phyloP scores from a whole-genome alignment of 1,284 basidiomycete species.

The Papiliotrema nemorosa region DNA sequence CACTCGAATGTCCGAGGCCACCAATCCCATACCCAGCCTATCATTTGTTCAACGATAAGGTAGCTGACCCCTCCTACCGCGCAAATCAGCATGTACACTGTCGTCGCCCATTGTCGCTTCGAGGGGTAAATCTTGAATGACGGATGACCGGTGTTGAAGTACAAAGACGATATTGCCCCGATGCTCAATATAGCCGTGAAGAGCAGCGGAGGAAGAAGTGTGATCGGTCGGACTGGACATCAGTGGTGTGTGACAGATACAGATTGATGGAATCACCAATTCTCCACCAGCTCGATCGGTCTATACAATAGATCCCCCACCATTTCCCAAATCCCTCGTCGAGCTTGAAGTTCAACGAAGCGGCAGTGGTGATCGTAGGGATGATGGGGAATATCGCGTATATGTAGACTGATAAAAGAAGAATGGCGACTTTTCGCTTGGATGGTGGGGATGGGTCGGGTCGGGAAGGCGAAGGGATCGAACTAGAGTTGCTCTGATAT shows the following conservation, averaged over 20 bases:
- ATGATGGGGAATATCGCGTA: constrained; percentile 14
- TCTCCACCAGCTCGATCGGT: constrained; percentile 12
- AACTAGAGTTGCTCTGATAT: not conserved
- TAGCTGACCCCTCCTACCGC: constrained; percentile 6
- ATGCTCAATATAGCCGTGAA: constrained; percentile 5
- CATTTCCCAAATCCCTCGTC: constrained; percentile 9
- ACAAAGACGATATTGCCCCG: constrained; percentile 6
- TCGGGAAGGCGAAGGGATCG: not conserved
- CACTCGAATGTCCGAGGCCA: constrained; percentile 16
- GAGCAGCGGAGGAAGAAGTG: constrained; percentile 10
- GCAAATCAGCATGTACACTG: not conserved
- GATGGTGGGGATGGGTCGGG: not conserved
- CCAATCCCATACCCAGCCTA: constrained; percentile 19
- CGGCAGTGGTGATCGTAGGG: constrained; percentile 10
- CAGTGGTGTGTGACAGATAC: not conserved
- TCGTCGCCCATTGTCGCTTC: not conserved
- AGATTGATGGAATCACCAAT: constrained; percentile 7
- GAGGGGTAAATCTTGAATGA: constrained; percentile 7
- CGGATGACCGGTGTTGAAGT: constrained; percentile 9
- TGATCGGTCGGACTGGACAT: constrained; percentile 8
- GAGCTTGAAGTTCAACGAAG: not conserved
- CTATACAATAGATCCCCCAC: constrained; percentile 23
- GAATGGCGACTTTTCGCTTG: not conserved
- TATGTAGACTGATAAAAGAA: constrained; percentile 6
- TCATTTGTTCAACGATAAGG: constrained; percentile 13